Conservation (phyloP, 2,329 filamentous ascomycete species). For the Phaeosphaeriaceae sp. region DNA sequence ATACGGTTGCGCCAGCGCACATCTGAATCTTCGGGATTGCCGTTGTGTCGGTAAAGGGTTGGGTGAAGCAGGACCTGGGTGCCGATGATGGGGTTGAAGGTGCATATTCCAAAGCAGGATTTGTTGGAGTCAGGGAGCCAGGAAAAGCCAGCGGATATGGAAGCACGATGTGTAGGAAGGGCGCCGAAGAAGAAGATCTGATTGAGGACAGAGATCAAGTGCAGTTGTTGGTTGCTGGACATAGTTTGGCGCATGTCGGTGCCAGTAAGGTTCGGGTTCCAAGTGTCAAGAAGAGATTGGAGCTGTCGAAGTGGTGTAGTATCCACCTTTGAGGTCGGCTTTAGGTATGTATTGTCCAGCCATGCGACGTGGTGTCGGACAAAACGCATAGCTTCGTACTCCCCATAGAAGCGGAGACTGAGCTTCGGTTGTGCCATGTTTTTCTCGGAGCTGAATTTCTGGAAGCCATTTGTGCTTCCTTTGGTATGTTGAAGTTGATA, state of each 20-base stretch:
- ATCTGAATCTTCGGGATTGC: conserved; percentile 2
- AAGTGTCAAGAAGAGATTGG: conserved; percentile 10
- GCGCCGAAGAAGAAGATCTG: conserved; percentile 17
- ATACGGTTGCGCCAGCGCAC: conserved; percentile 13
- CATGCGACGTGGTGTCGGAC: conserved; percentile 22
- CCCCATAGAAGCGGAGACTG: conserved; percentile 14
- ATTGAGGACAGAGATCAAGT: conserved; percentile 18
- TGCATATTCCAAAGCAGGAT: conserved; percentile 17
- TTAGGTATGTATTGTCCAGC: conserved; percentile 19
- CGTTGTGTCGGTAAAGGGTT: conserved; percentile 13
- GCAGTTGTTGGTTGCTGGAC: conserved; percentile 11
- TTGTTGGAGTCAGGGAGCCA: conserved; percentile 10
- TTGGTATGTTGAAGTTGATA: neutral
- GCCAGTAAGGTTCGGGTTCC: conserved; percentile 14
- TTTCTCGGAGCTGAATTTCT: neutral
- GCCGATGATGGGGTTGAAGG: conserved; percentile 19
- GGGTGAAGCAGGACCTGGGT: conserved; percentile 23
- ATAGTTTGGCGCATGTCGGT: conserved; percentile 14
- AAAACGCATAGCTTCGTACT: conserved; percentile 24
- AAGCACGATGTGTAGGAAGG: conserved; percentile 12
- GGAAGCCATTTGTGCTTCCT: neutral
- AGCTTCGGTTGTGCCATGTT: conserved; percentile 5
- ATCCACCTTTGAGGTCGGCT: conserved; percentile 1
- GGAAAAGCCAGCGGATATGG: conserved; percentile 15
- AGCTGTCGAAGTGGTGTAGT: conserved; percentile 11